phyloP scores from a whole-genome alignment of 257 asterid species.

The Ajuga chamaepitys region DNA sequence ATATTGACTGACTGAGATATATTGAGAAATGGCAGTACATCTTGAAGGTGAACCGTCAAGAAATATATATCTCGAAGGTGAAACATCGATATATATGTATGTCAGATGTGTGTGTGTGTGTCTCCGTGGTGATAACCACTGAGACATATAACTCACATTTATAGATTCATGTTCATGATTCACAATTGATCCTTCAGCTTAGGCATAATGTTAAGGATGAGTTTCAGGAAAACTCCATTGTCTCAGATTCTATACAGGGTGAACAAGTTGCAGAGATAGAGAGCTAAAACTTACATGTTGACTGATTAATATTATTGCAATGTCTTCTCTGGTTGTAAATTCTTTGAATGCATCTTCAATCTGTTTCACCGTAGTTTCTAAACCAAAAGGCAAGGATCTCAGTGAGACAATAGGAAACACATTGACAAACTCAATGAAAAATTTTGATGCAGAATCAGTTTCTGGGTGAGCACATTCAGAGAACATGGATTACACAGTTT shows the following conservation, averaged over 20 bases:
- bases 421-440: background rate
- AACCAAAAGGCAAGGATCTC: constrained; percentile 15
- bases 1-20: no score
- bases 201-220: no score
- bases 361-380: constrained; percentile 77
- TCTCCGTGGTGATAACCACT: no score
- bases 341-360: constrained; percentile 92
- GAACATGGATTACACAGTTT: background rate
- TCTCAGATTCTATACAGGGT: background rate
- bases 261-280: background rate
- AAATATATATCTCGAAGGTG: no score
- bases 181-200: background rate
- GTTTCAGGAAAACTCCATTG: background rate
- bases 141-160: no score
- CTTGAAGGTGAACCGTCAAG: no score
- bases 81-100: no score
- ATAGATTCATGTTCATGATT: background rate
- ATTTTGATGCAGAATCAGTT: background rate
- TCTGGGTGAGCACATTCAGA: background rate
- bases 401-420: constrained; percentile 2
- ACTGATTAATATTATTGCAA: constrained; percentile 84
- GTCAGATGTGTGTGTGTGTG: no score
- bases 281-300: constrained; percentile 60
- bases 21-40: no score
- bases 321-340: constrained; percentile 77